phyloP scores from a whole-genome alignment of 306 rosid species.

The Potentilla sterilis region DNA sequence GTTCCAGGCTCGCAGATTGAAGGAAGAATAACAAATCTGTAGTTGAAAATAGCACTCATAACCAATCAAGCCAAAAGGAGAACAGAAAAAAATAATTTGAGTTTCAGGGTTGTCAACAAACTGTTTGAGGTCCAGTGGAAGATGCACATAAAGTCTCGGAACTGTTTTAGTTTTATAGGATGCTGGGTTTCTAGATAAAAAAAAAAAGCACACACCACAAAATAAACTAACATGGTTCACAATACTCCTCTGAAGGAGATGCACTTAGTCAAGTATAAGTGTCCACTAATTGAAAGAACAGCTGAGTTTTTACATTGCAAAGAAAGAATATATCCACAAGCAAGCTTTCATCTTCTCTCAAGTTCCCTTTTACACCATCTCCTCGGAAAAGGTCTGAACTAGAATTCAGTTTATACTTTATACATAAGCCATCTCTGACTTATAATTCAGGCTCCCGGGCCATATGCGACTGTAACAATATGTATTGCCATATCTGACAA shows the following conservation, averaged over 20 bases:
- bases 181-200: too few relatives aligned
- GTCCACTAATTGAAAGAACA: too few relatives aligned
- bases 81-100: background rate
- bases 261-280: too few relatives aligned
- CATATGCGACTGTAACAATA: background rate
- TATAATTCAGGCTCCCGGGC: background rate
- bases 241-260: too few relatives aligned
- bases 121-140: too few relatives aligned
- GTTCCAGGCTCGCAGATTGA: background rate
- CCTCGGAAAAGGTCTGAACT: background rate
- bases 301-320: too few relatives aligned
- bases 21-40: background rate
- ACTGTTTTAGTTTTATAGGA: too few relatives aligned
- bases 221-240: too few relatives aligned
- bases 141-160: too few relatives aligned
- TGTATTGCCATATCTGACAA: background rate
- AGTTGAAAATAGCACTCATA: background rate
- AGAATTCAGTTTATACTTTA: background rate
- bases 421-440: too few relatives aligned
- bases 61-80: background rate
- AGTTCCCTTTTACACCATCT: background rate
- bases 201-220: too few relatives aligned
- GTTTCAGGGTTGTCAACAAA: background rate
- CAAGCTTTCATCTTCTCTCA: background rate
- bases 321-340: too few relatives aligned